These are phyloP conservation scores for Erysimum cheiri DNA, from an alignment of 441 rosid genomes.

Conservation along the genomic window DNA sequence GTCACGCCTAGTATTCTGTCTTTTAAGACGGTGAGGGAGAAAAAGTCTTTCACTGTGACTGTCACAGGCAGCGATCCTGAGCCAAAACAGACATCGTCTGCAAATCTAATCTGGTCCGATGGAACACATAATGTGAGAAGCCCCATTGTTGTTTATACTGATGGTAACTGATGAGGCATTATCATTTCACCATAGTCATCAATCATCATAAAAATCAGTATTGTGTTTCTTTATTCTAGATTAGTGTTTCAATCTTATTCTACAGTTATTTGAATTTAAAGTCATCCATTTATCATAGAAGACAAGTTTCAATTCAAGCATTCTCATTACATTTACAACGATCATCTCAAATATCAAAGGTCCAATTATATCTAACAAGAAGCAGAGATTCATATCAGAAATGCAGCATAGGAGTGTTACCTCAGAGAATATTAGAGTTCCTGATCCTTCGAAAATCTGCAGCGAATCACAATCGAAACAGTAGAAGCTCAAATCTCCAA, in stretches of 20 bases:
- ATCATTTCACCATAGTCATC: background rate
- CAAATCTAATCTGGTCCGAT: slow-evolving; percentile 55
- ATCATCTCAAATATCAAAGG: no score
- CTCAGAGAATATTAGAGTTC: no score
- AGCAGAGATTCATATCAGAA: no score
- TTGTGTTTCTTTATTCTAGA: background rate
- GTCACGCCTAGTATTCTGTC: slow-evolving; percentile 48
- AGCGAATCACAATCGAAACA: no score
- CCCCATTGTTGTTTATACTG: slow-evolving; percentile 43
- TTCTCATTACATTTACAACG: no score
- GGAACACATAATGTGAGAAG: slow-evolving; percentile 47
- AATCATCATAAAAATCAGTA: background rate
- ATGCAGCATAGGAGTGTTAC: no score
- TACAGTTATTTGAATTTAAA: no score
- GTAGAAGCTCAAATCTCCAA: no score
- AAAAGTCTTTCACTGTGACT: slow-evolving; percentile 45
- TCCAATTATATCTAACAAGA: no score
- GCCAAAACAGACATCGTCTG: slow-evolving; percentile 19
- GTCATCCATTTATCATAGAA: background rate
- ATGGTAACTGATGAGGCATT: background rate
- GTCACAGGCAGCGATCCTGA: slow-evolving; percentile 22
- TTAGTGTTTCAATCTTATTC: background rate
- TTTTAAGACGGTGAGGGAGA: slow-evolving; percentile 46
- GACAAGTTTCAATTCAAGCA: background rate
- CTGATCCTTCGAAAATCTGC: no score